Evolutionary conservation across 495 filamentous ascomycete genomes (phyloP), one percentile per base, ranked within the genome.

Genomic region (Xylaria bambusicola): DNA sequence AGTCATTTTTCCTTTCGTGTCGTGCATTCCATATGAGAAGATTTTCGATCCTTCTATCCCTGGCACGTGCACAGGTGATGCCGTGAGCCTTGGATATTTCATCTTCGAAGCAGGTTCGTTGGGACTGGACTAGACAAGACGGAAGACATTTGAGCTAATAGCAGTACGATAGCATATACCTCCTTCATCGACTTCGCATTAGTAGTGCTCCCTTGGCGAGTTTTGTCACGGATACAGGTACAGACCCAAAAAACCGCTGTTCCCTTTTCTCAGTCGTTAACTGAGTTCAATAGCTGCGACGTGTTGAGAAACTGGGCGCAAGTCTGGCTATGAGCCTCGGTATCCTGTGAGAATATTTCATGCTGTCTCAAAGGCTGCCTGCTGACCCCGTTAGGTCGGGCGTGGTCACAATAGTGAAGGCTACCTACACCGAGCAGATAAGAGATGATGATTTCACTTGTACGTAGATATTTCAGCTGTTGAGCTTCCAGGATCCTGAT

Each of bases 281-380:
- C 42, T 6, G 13, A 13, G 18, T 21, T 38, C 17, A n/a, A 12
- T 15, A 56, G 53, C 29, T 56, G n/a, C 53, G 53, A 2, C 53
- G 53, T 2, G 31, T 56, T 24, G 53, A 56, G 20, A 56, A 48
- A 27, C 42, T 56, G 6, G 53, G 53, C 12, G 53, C 53, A 36
- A 48, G 53, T 38, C 3, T 56, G 46, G 53, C 53, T 4, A 36
- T 56, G 42, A 56, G 53, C 31, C 53, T 56, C 4, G 53, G 53
- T 15, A n/a, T 48, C 38, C 44, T 56, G 41, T 56, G 18, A 56
- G 52, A 45, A 24, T n/a, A 56, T 29, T 21, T 21, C 23, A 7
- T n/a, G n/a, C 23, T n/a, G 18, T 21, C 0, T 18, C 24, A 8
- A 18, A 13, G 3, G 33, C 21, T 40, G 17, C 1, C 1, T 23